Base-by-base conservation (phyloP, 169 alveolate species). In the Miamiensis avidus region DNA sequence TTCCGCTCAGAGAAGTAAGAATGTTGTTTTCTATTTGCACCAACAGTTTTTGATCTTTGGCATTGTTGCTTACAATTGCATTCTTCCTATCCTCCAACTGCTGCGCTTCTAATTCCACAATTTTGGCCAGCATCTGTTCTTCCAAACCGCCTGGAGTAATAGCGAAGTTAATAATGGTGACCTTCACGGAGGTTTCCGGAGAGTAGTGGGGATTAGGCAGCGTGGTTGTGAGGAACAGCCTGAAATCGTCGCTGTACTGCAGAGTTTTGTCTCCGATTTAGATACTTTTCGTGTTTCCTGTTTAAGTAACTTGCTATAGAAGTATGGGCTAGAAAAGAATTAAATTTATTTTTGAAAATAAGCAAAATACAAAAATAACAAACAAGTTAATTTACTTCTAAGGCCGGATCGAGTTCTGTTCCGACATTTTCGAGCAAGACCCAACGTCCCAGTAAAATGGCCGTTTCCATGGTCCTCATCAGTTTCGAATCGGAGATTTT, bases 401-500 rank as follows among this genome's bases (percentile, higher is more conserved):
- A 86, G 0, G 98, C 96, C 29, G 98, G 98, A 87, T 97, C 99
- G 69, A 97, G 91, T 31, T 93, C 98, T 89, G 95, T 96, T 6
- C 98, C 98, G n/a, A 96, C 97, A 95, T 96, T 97, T 86, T 97
- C 98, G 74, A 97, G 88, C 72, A 97, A 91, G 4, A 97, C 96
- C 98, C 99, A 97, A 88, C 95, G 94, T n/a, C 99, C 99, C 82
- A 96, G 94, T 93, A 96, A 97, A 85, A 98, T 95, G 26, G 98
- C 99, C 0, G 93, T 89, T 89, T 97, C 99, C 32, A 96, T 95
- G 65, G 93, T 91, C 83, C 97, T 96, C 92, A 97, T 93, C 85
- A 96, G 88, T 82, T 94, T 92, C 1, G 97, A 91, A 81, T 97
- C 98, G 65, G 97, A 90, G 31, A 95, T 89, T 90, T 97, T 97